These are phyloP conservation scores for Botryotinia convoluta DNA, from an alignment of 2,329 filamentous ascomycete species.

Conservation along the genomic window DNA sequence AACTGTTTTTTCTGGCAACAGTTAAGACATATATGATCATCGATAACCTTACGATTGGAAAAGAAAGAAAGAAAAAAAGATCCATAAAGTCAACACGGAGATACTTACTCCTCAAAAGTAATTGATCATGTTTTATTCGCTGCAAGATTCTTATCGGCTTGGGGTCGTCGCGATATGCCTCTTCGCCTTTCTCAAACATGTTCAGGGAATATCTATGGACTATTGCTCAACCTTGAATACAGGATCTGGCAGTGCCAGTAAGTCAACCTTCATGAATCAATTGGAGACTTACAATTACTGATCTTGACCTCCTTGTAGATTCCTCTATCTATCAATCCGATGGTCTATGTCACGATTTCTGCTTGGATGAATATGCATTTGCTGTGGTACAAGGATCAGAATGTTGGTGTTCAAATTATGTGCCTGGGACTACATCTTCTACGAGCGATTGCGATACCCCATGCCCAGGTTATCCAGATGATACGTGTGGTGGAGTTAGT, in stretches of 20 bases:
- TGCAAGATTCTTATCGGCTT: slow-evolving; percentile 28
- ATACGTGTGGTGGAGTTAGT: slow-evolving; percentile 62
- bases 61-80: background rate
- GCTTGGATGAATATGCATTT: slow-evolving; percentile 58
- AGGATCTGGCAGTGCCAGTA: slow-evolving; percentile 43
- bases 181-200: slow-evolving; percentile 21
- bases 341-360: slow-evolving; percentile 63
- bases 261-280: slow-evolving; percentile 31
- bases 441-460: slow-evolving; percentile 48
- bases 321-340: slow-evolving; percentile 63
- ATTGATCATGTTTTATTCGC: slow-evolving; percentile 24
- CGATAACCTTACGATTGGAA: slow-evolving; percentile 11
- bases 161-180: slow-evolving; percentile 28
- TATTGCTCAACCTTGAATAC: slow-evolving; percentile 52
- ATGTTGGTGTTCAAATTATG: slow-evolving; percentile 75
- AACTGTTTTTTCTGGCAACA: slow-evolving; percentile 18
- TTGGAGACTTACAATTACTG: background rate
- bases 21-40: slow-evolving; percentile 12
- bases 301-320: slow-evolving; percentile 42
- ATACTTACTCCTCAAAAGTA: slow-evolving; percentile 11
- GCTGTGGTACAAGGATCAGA: slow-evolving; percentile 62
- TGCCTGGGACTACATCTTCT: slow-evolving; percentile 49
- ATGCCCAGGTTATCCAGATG: slow-evolving; percentile 68
- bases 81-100: slow-evolving; percentile 2
- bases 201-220: slow-evolving; percentile 23